A percentile compares a stretch with the other conserved stretches of the same genome.
Conservation (phyloP, 495 filamentous ascomycete genomes). For the Staphylotrichum longicolle region DNA sequence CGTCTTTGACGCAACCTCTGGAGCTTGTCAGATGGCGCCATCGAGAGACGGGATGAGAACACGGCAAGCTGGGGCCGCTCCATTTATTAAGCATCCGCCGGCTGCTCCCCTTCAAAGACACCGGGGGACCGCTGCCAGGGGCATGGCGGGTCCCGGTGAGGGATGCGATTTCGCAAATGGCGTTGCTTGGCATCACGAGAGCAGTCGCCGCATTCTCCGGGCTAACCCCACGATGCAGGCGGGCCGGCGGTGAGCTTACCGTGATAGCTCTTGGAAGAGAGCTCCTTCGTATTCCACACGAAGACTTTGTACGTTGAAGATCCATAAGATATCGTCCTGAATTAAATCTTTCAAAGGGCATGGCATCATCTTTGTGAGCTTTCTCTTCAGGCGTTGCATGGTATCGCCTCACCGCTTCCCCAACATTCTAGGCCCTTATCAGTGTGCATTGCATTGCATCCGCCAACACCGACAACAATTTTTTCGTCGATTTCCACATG, state of each 20-base stretch:
- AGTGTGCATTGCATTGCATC: neutral
- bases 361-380: no score
- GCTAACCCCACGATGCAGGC: neutral
- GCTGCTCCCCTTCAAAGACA: no score
- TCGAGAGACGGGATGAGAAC: slow-evolving; percentile 34
- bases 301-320: no score
- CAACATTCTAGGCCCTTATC: neutral
- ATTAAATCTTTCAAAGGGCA: no score
- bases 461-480: neutral
- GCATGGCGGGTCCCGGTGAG: slow-evolving; percentile 1
- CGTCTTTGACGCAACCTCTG: slow-evolving; percentile 25
- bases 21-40: slow-evolving; percentile 29
- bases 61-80: slow-evolving; percentile 8
- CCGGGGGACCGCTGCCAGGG: slow-evolving; percentile 4
- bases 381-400: no score
- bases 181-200: slow-evolving; percentile 20
- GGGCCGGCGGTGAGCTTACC: slow-evolving; percentile 4
- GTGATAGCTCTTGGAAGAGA: neutral
- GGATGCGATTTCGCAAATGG: slow-evolving; percentile 16
- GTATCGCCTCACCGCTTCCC: slow-evolving; percentile 3
- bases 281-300: neutral
- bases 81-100: slow-evolving; percentile 12
- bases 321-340: neutral
- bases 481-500: slow-evolving; percentile 10
- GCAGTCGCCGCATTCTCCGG: neutral